phyloP scores from a whole-genome alignment of 1,284 basidiomycete genomes.

The Cryptococcus deneoformans region DNA sequence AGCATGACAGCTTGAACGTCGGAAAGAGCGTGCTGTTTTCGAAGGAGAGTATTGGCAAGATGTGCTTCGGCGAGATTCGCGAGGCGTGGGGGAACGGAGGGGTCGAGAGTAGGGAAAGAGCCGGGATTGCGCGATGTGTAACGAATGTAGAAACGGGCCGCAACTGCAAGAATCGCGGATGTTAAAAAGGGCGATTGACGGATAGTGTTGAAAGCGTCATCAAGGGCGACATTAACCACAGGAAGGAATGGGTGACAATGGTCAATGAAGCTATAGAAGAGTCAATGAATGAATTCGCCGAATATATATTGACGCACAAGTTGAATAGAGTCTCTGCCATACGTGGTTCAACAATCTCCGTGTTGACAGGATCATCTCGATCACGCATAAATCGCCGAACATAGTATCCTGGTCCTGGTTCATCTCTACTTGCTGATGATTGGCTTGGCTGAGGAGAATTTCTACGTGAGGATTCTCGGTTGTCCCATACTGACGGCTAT shows the following conservation, averaged over 20 bases:
- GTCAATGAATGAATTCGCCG: background rate
- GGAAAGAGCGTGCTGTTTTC: conserved; percentile 35
- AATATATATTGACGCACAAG: conserved; percentile 16
- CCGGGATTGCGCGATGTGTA: conserved; percentile 14
- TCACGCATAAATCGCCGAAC: conserved; percentile 17
- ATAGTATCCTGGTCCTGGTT: conserved; percentile 11
- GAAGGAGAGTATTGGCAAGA: conserved; percentile 32
- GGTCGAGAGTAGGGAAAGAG: conserved; percentile 17
- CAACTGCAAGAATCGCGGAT: conserved; percentile 29
- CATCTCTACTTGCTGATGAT: conserved; percentile 14
- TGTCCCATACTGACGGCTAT: conserved; percentile 31
- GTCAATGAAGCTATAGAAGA: conserved; percentile 18
- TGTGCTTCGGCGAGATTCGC: conserved; percentile 38
- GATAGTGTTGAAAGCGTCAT: conserved; percentile 25
- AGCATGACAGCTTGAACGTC: conserved; percentile 42
- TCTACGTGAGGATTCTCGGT: conserved; percentile 24
- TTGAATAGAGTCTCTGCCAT: conserved; percentile 21
- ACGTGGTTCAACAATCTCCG: conserved; percentile 18
- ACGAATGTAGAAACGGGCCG: conserved; percentile 30
- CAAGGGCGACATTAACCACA: conserved; percentile 24
- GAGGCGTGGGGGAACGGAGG: conserved; percentile 18
- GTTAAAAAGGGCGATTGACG: conserved; percentile 30
- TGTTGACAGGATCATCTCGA: conserved; percentile 29
- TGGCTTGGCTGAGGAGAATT: conserved; percentile 17
- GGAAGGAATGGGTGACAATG: conserved; percentile 35